Evolutionary conservation across 192 early-diverging fungal genomes (phyloP), one percentile per base, ranked within the genome.

Genomic region (Funneliformis geosporum): DNA sequence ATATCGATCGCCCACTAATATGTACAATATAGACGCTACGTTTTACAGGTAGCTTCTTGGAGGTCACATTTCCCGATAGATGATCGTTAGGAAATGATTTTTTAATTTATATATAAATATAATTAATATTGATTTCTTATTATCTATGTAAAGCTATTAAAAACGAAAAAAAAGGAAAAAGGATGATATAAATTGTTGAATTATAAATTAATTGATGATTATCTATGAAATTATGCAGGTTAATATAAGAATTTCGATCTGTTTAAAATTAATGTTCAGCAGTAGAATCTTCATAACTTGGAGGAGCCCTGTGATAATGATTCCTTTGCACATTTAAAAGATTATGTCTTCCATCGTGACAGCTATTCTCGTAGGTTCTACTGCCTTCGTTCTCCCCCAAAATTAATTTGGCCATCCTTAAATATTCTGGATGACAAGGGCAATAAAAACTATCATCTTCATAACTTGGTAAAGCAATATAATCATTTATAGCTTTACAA

Each of bases 371-470:
- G 8, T 28, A 65, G 8, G 8, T 0, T 21, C n/a, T 64, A 40
- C n/a, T 21, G 21, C 67, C 38, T 8, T 21, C 39, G n/a, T 42
- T 39, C 39, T 69, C 71, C 11, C 71, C 71, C 33, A 75, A 60
- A n/a, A 60, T 38, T 12, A 75, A 40, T 60, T 21, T 75, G 60
- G 73, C 73, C 59, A 40, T 55, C n/a, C 73, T 55, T 38, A 43
- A 25, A 75, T 75, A 75, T 60, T 59, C 73, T 18, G 73, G 73
- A 60, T 75, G 28, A 60, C 73, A 75, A 60, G 73, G 73, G 60
- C 73, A 75, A 60, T 60, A 60, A 75, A n/a, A 75, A 75, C 28
- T 44, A 55, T 75, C 44, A 28, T 73, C 73, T 44, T 75, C 73
- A 21, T 75, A 75, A 55, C 42, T 75, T 18, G 73, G 73, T 60